Base-by-base conservation (phyloP, 176 grass and related monocot species). In the Echinochloa phyllopogon region DNA sequence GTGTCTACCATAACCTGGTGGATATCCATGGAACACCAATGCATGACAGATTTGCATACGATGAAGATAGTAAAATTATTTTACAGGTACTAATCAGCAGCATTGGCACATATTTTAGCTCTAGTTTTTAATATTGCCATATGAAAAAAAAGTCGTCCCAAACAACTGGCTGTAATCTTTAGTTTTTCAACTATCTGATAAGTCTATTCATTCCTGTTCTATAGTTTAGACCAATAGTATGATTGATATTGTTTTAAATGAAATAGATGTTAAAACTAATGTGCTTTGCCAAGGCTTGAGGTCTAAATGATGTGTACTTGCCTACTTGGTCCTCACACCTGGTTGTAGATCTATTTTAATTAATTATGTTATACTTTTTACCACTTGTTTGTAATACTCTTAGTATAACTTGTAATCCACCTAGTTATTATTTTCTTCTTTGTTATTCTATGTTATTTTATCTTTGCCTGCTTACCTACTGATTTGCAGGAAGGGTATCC, bases 41-140 rank as follows among this genome's bases (percentile, higher is more conserved):
- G 83, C 91, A 69, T 72, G 86, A 84, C 56, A 96, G 94, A 85
- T 96, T 94, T 91, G 88, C 97, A 56, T 96, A 94, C 10, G 90
- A 94, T 86, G 84, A 91, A 87, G 89, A 75, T 71, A 80, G 90
- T 20, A 89, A 63, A 85, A 68, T 94, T 75, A 73, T 94, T 82
- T 92, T 96, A 77, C 87, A 94, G 93, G 97, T 99, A 94, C 74
- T 86, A 61, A 33, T 59, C 51, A 15, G 84, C 42, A 23, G 36
- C 48, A 59, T 43, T 38, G 23, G 5, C 21, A 24, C 41, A 36
- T 29, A 0, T 80, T 83, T 75, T 36, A 51, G 38, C 45, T 67
- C 10, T 43, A 61, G 27, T 41, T 61, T 37, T 60, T 63, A 18
- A 36, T 66, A 18, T 47, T 47, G 41, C 8, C 51, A 38, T 61